Percentiles rank a stretch among this genome's conserved stretches.
phyloP scores from a whole-genome alignment of 768 basidiomycete genomes.

The Gelatoporia subvermispora region DNA sequence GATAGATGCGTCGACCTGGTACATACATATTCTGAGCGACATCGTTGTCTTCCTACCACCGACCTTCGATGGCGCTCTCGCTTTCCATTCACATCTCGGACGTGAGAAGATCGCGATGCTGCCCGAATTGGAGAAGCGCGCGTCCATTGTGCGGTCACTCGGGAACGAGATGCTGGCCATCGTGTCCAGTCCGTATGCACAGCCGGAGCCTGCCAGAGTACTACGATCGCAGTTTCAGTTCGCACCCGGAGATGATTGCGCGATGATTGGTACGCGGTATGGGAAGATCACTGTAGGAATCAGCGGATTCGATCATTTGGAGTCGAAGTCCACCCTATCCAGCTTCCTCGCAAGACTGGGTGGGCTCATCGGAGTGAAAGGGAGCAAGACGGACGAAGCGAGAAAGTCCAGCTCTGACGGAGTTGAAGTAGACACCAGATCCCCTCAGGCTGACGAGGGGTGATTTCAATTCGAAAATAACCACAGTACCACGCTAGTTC shows the following conservation, averaged over 20 bases:
- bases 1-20: slow-evolving; percentile 10
- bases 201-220: too few relatives aligned
- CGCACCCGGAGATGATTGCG: slow-evolving; percentile 5
- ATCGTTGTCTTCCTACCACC: slow-evolving; percentile 15
- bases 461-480: too few relatives aligned
- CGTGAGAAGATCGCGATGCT: slow-evolving; percentile 9
- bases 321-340: too few relatives aligned
- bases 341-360: too few relatives aligned
- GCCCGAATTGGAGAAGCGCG: slow-evolving; percentile 14
- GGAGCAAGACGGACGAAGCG: too few relatives aligned
- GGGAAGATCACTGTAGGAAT: slow-evolving; percentile 16
- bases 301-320: slow-evolving; percentile 11
- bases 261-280: slow-evolving; percentile 10
- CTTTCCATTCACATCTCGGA: slow-evolving; percentile 4
- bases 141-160: slow-evolving; percentile 10
- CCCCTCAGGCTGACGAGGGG: too few relatives aligned
- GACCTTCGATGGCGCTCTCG: slow-evolving; percentile 13
- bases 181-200: background rate
- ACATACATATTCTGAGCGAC: slow-evolving; percentile 8
- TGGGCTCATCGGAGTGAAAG: too few relatives aligned
- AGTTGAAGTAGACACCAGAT: too few relatives aligned
- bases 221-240: too few relatives aligned
- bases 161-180: slow-evolving; percentile 14
- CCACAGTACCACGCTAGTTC: too few relatives aligned
- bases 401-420: too few relatives aligned